phyloP scores from a whole-genome alignment of 2,329 filamentous ascomycete genomes.

The Trichoderma oligosporum region DNA sequence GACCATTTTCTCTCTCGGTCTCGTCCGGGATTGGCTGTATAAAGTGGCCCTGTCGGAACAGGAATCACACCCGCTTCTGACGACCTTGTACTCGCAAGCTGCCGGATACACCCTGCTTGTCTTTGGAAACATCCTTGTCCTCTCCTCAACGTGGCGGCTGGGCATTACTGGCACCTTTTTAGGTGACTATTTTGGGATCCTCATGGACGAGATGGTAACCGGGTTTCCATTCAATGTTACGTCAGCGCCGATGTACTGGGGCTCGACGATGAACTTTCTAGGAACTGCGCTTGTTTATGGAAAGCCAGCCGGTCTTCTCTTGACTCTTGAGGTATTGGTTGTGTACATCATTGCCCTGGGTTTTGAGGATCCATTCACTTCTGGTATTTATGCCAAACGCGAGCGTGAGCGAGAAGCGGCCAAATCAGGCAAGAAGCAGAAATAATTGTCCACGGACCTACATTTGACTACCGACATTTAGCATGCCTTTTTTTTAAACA shows the following conservation, averaged over 20 bases:
- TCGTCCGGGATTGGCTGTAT: slow-evolving; percentile 84
- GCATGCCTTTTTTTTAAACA: background rate
- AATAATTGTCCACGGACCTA: slow-evolving; percentile 33
- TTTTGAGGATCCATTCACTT: slow-evolving; percentile 94
- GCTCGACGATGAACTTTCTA: slow-evolving; percentile 86
- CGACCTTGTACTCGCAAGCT: slow-evolving; percentile 55
- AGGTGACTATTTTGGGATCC: slow-evolving; percentile 96
- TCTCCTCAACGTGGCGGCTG: slow-evolving; percentile 86
- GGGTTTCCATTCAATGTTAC: slow-evolving; percentile 95
- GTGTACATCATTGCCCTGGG: slow-evolving; percentile 77
- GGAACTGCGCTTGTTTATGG: slow-evolving; percentile 80
- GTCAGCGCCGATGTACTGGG: slow-evolving; percentile 93
- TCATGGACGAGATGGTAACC: slow-evolving; percentile 93
- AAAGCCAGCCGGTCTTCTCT: slow-evolving; percentile 77
- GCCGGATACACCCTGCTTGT: slow-evolving; percentile 69
- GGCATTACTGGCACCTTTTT: slow-evolving; percentile 95
- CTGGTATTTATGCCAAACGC: slow-evolving; percentile 85
- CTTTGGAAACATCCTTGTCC: slow-evolving; percentile 75
- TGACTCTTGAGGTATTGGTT: slow-evolving; percentile 70
- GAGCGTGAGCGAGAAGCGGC: slow-evolving; percentile 54
- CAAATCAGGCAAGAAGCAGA: slow-evolving; percentile 50
- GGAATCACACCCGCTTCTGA: slow-evolving; percentile 71
- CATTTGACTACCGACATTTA: background rate
- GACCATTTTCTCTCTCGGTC: slow-evolving; percentile 86
- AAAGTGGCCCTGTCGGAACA: slow-evolving; percentile 73